Evolutionary conservation across 441 rosid species (phyloP).

Genomic region (Metrosideros polymorpha): DNA sequence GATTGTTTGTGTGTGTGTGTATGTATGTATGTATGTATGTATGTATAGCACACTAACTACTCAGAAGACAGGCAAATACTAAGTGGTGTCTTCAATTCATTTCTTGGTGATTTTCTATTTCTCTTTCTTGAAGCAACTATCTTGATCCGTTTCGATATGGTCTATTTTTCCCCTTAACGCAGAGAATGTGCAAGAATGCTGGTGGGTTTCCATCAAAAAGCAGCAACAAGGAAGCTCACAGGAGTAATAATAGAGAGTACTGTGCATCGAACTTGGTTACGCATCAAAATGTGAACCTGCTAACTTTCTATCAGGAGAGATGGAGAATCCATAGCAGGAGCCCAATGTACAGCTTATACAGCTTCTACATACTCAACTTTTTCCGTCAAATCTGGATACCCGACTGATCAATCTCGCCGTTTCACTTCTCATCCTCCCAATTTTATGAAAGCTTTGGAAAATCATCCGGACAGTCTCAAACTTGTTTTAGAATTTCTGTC

Average conservation of each 20-base stretch:
- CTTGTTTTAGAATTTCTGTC: background rate
- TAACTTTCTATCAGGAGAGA: conserved; percentile 22
- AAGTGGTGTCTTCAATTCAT: conserved; percentile 5
- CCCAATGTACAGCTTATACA: conserved; percentile 16
- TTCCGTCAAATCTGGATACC: background rate
- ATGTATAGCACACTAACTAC: conserved; percentile 52
- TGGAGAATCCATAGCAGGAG: background rate
- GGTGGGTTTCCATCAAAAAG: conserved; percentile 50
- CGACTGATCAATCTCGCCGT: background rate
- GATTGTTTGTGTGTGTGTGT: too few relatives aligned
- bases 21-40: too few relatives aligned
- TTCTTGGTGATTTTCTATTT: background rate
- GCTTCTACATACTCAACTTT: background rate
- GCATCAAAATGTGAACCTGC: conserved; percentile 57
- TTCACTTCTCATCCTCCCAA: background rate
- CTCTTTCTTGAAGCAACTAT: background rate
- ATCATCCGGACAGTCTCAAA: background rate
- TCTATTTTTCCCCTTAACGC: background rate
- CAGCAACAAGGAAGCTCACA: conserved; percentile 55
- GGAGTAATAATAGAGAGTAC: conserved; percentile 77
- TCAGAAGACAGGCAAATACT: conserved; percentile 55
- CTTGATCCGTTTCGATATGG: background rate
- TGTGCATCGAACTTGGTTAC: conserved; percentile 56
- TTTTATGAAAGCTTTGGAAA: background rate
- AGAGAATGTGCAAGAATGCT: conserved; percentile 70